Conservation (phyloP, 495 filamentous ascomycete species). For the Baudoinia panamericana region DNA sequence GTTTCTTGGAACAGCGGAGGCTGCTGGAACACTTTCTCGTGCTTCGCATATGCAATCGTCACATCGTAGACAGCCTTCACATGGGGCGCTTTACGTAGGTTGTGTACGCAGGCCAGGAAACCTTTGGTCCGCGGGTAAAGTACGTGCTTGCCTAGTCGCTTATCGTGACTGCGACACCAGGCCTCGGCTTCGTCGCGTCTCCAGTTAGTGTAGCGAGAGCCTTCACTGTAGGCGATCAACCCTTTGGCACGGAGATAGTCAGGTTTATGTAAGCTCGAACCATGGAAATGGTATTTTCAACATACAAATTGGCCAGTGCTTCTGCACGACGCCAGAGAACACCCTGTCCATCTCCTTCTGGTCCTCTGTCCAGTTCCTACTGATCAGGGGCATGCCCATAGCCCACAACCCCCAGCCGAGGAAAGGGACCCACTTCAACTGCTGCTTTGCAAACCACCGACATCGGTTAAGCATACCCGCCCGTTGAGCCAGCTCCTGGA, state of each 20-base stretch:
- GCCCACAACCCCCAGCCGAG: conserved; percentile 49
- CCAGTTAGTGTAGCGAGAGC: conserved; percentile 40
- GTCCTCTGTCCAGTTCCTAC: conserved; percentile 42
- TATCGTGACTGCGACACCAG: conserved; percentile 37
- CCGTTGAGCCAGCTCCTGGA: conserved; percentile 40
- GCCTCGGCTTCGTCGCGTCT: conserved; percentile 37
- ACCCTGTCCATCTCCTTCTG: conserved; percentile 40
- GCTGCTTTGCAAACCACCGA: conserved; percentile 45
- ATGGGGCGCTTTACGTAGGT: conserved; percentile 37
- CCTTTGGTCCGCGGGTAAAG: conserved; percentile 45
- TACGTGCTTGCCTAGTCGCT: conserved; percentile 38
- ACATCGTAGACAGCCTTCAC: conserved; percentile 47
- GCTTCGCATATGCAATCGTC: conserved; percentile 40
- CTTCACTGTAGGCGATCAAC: conserved; percentile 48
- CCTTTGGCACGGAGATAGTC: conserved; percentile 25
- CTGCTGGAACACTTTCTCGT: conserved; percentile 32
- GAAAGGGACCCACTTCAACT: conserved; percentile 42
- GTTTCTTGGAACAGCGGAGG: conserved; percentile 42
- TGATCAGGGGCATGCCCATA: conserved; percentile 48
- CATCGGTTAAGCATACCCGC: conserved; percentile 43
- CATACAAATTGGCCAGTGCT: conserved; percentile 43
- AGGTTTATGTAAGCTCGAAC: no score
- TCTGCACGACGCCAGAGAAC: conserved; percentile 36
- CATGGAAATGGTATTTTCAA: conserved; percentile 1
- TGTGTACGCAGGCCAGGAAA: conserved; percentile 42